Evolutionary conservation across 257 asterid genomes (phyloP).

Genomic region (Solanum corneliomulleri): DNA sequence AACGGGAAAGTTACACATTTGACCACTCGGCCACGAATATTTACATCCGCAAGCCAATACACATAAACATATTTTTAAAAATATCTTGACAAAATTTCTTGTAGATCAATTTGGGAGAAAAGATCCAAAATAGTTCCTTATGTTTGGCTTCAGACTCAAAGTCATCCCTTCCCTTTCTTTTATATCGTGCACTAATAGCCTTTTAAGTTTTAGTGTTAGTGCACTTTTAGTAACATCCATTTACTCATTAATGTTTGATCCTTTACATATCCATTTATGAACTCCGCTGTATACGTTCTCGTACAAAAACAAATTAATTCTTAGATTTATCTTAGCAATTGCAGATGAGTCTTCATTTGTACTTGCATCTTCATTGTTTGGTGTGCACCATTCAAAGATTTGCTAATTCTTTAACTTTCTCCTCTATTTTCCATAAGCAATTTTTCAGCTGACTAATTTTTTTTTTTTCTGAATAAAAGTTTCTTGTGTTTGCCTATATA

Average conservation of each 20-base stretch:
- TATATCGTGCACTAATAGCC: neutral
- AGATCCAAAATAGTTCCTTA: neutral
- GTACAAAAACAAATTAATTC: neutral
- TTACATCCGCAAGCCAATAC: neutral
- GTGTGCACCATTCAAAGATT: neutral
- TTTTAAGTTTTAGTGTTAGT: neutral
- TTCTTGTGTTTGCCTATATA: neutral
- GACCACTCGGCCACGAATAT: neutral
- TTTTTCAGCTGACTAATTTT: no score
- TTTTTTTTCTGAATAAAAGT: neutral
- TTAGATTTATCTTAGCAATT: neutral
- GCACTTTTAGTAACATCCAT: neutral
- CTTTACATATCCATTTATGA: neutral
- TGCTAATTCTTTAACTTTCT: neutral
- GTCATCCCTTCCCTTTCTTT: neutral
- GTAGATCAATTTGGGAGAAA: neutral
- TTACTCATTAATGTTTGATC: neutral
- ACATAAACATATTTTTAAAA: neutral
- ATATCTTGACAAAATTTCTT: neutral
- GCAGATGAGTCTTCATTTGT: neutral
- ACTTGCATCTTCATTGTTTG: neutral
- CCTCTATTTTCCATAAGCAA: neutral
- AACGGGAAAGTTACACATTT: neutral
- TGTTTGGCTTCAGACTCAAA: neutral
- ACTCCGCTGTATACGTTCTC: neutral